Evolutionary conservation across 129 eudicot species (phyloP), one percentile per base, ranked within the genome.

Genomic region (Flaveria bidentis): DNA sequence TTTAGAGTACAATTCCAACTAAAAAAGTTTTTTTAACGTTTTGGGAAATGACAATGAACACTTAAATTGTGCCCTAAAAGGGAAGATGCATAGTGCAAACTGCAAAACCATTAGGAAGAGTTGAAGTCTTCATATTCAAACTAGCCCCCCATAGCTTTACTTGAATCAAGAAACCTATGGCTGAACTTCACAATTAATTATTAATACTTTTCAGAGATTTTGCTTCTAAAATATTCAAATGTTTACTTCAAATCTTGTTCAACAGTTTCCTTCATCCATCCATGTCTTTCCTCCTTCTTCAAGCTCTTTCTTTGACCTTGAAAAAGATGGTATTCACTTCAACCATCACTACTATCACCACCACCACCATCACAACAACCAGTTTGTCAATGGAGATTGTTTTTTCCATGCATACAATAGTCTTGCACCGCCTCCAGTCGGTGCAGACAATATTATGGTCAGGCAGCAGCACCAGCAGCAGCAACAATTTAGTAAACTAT

Each of bases 261-360:
- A 60, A 52, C 81, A 68, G 23, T 72, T 11, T 70, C 77, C 66
- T 20, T 55, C 76, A 33, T 72, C 76, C 33, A 55, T 14, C 51
- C 18, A 56, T 55, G 77, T 56, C 23, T 57, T 73, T 16, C 67
- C 77, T 55, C 51, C 50, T 55, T 60, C 50, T 53, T 44, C 30
- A 15, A 23, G 15, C 45, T 73, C 55, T 56, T 15, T 73, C 55
- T 22, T 44, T 56, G 61, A 57, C 28, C 67, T n/a, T 18, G 77
- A 56, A 41, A 56, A 12, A 20, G 65, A 73, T 39, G 39, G 60
- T 14, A 26, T 55, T 33, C 67, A 73, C 22, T 56, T 72, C 25
- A 55, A 55, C 33, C 44, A 61, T 14, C 67, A 61, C 17, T 18
- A 61, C 10, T 30, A 26, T 15, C 67, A 61, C 67, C 63, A 71